Base-by-base conservation (phyloP, 202 grass and related monocot species). In the Digitaria exilis region DNA sequence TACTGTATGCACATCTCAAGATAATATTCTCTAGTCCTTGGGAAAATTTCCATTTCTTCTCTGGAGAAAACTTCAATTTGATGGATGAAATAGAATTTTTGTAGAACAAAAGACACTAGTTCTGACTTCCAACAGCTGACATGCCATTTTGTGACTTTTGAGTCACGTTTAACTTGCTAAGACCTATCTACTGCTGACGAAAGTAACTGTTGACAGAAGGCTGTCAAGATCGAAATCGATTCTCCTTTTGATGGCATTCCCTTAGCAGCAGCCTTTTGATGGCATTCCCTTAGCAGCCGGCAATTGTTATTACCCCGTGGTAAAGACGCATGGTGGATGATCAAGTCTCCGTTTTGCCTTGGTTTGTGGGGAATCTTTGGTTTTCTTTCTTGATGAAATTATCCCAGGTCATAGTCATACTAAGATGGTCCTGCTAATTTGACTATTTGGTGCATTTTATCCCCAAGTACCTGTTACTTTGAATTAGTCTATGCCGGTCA, bases 151-250 rank as follows among this genome's bases (percentile, higher is more conserved):
- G 22, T 84, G 65, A 48, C 30, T 59, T 78, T 31, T 43, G 6
- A 26, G 41, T 77, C 29, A 13, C 82, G 30, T 41, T n/a, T 54
- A 39, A 39, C 37, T 39, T 39, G 37, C 6, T 62, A 85, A 82
- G 17, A 7, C 51, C 13, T 68, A 7, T 18, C 72, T 83, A 31
- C 39, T 68, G 13, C 44, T 66, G 67, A 75, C 7, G 50, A 75
- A 80, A n/a, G n/a, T n/a, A n/a, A 68, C 16, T 7, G 18, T 44
- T 61, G 84, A 31, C 51, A 79, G 34, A 74, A 68, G 7, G 62
- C 51, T 80, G 82, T 80, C 62, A 54, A 70, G 32, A 76, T 84
- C 52, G 14, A 74, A 45, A 83, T 75, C 18, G 75, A 86, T 75
- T 86, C 41, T 54, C 25, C 15, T 54, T 74, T 42, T 42, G 18